Percentiles rank a stretch among this genome's conserved stretches.
Conservation (phyloP, 495 filamentous ascomycete genomes). For the Penicillium odoratum region DNA sequence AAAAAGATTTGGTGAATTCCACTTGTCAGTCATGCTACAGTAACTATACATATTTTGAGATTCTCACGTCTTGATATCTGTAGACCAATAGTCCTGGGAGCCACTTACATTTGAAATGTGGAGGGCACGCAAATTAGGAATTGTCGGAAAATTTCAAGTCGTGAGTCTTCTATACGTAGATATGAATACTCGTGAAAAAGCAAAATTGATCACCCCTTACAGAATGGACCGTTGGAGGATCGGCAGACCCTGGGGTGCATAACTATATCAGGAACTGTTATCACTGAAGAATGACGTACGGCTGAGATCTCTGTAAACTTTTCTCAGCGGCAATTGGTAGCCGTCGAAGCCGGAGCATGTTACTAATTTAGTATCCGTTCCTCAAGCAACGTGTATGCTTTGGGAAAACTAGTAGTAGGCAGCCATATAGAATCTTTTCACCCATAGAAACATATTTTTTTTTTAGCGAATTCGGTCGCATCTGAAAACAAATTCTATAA, state of each 20-base stretch:
- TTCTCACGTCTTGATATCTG: no score
- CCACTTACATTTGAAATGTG: no score
- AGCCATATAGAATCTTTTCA: slow-evolving; percentile 1
- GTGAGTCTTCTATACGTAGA: no score
- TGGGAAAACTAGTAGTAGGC: background rate
- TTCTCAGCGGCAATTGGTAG: background rate
- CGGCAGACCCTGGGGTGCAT: background rate
- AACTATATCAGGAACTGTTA: background rate
- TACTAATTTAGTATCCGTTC: slow-evolving; percentile 20
- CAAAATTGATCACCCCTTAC: no score
- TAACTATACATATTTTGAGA: no score
- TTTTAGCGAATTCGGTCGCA: background rate
- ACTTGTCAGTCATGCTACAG: no score
- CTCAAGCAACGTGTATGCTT: slow-evolving; percentile 14
- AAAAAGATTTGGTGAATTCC: no score
- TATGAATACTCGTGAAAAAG: no score
- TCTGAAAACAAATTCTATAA: background rate
- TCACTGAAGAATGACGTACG: background rate
- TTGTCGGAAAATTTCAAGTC: no score
- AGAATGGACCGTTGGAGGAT: background rate
- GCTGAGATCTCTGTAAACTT: background rate
- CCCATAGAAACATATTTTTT: background rate
- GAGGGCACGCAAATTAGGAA: no score
- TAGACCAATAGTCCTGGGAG: no score
- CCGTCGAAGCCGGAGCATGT: slow-evolving; percentile 10